Percentiles rank a stretch among this genome's conserved stretches.
phyloP scores from a whole-genome alignment of 768 basidiomycete species.

The Kwoniella newhampshirensis region DNA sequence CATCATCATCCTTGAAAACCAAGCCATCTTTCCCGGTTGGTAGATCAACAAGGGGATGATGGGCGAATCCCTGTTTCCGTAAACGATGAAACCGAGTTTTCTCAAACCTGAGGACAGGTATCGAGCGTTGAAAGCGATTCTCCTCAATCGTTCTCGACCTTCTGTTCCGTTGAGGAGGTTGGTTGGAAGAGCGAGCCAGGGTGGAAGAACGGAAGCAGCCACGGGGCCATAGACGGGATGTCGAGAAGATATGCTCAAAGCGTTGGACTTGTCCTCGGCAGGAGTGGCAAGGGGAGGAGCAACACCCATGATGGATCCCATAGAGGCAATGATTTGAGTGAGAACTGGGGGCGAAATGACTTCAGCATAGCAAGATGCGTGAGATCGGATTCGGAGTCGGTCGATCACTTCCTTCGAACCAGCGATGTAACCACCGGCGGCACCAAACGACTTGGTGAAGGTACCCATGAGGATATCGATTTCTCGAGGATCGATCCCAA shows the following conservation, averaged over 20 bases:
- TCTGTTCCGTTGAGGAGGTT: constrained; percentile 77
- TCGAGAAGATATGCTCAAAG: constrained; percentile 46
- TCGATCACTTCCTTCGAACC: constrained; percentile 79
- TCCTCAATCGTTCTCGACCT: constrained; percentile 74
- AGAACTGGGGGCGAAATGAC: constrained; percentile 86
- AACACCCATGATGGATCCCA: constrained; percentile 94
- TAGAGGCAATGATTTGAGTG: constrained; percentile 84
- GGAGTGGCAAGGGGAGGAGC: constrained; percentile 56
- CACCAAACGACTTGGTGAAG: constrained; percentile 66
- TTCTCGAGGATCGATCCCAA: constrained; percentile 71
- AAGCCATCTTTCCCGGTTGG: constrained; percentile 88
- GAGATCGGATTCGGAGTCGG: constrained; percentile 73
- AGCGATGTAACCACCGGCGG: constrained; percentile 88
- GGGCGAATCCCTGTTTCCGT: constrained; percentile 85
- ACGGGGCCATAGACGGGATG: constrained; percentile 61
- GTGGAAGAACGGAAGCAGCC: constrained; percentile 64
- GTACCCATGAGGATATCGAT: constrained; percentile 98
- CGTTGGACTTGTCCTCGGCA: constrained; percentile 50
- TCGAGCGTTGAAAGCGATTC: constrained; percentile 91
- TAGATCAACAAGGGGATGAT: constrained; percentile 90
- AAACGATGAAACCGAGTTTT: constrained; percentile 95
- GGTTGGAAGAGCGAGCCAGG: constrained; percentile 75
- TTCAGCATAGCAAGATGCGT: constrained; percentile 84
- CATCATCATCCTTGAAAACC: constrained; percentile 80
- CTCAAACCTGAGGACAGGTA: constrained; percentile 82